Conservation (phyloP, 805 yeast genomes). For the Suhomyces pyralidae region DNA sequence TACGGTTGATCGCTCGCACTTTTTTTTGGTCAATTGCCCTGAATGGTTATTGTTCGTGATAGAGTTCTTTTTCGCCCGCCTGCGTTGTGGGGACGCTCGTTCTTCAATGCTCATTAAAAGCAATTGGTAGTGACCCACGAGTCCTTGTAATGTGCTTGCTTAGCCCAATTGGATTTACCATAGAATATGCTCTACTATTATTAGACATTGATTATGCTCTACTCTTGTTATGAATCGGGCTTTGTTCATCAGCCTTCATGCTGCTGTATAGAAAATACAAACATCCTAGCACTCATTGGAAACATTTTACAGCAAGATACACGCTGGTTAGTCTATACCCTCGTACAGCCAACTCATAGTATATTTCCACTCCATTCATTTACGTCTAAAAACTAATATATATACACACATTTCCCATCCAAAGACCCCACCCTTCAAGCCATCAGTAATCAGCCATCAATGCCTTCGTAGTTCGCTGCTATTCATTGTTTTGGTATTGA, state of each 20-base stretch:
- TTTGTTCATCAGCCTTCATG: too few species aligned
- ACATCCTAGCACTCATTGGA: too few species aligned
- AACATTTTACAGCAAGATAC: too few species aligned
- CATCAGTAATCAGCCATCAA: too few species aligned
- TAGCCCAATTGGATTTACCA: too few species aligned
- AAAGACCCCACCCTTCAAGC: background rate
- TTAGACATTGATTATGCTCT: too few species aligned
- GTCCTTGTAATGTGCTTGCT: background rate
- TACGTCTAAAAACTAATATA: too few species aligned
- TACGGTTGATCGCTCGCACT: background rate
- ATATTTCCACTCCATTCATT: too few species aligned
- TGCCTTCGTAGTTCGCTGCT: background rate
- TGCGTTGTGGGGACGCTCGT: background rate
- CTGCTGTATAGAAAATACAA: too few species aligned
- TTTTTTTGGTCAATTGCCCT: background rate
- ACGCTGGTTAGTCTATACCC: background rate
- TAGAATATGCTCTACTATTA: too few species aligned
- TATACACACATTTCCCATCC: background rate
- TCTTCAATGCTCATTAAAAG: background rate
- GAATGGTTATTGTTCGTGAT: background rate
- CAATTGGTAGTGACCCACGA: background rate
- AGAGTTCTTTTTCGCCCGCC: background rate
- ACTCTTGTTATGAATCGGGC: too few species aligned
- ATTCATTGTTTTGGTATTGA: background rate
- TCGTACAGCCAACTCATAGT: too few species aligned